Conservation (phyloP, 2,329 filamentous ascomycete genomes). For the Helminthosporium solani region DNA sequence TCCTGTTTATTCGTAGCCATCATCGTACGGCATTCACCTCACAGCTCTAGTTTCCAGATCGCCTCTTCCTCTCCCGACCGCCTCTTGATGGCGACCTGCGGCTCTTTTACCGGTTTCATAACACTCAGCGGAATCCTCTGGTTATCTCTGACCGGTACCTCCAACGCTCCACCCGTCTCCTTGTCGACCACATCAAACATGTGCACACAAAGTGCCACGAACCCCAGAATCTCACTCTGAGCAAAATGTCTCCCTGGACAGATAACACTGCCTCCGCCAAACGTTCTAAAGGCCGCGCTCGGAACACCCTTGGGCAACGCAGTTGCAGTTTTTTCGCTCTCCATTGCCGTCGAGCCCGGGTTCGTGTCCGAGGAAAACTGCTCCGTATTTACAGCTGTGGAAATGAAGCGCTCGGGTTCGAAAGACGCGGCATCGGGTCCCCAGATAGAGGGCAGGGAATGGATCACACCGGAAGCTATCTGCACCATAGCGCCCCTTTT, state of each 20-base stretch:
- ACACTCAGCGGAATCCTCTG: slow-evolving; percentile 19
- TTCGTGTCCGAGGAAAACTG: slow-evolving; percentile 7
- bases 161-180: slow-evolving; percentile 6
- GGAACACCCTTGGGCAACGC: slow-evolving; percentile 16
- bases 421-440: slow-evolving; percentile 45
- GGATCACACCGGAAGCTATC: slow-evolving; percentile 49
- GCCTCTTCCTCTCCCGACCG: slow-evolving; percentile 9
- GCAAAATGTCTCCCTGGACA: slow-evolving; percentile 40
- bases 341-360: not conserved
- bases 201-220: slow-evolving; percentile 26
- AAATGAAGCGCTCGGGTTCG: slow-evolving; percentile 44
- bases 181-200: slow-evolving; percentile 26
- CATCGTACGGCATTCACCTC: too few species aligned
- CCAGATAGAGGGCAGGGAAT: slow-evolving; percentile 45
- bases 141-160: slow-evolving; percentile 13
- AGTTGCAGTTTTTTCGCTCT: slow-evolving; percentile 10
- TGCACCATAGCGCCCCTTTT: slow-evolving; percentile 46
- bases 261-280: slow-evolving; percentile 32
- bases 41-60: slow-evolving; percentile 13
- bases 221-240: slow-evolving; percentile 28
- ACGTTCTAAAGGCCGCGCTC: slow-evolving; percentile 26
- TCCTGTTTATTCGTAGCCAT: too few species aligned
- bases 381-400: slow-evolving; percentile 6
- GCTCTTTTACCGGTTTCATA: slow-evolving; percentile 20
- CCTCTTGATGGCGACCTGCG: slow-evolving; percentile 13